Conservation (phyloP, 768 basidiomycete genomes). For the Coprinopsis marcescibilis region DNA sequence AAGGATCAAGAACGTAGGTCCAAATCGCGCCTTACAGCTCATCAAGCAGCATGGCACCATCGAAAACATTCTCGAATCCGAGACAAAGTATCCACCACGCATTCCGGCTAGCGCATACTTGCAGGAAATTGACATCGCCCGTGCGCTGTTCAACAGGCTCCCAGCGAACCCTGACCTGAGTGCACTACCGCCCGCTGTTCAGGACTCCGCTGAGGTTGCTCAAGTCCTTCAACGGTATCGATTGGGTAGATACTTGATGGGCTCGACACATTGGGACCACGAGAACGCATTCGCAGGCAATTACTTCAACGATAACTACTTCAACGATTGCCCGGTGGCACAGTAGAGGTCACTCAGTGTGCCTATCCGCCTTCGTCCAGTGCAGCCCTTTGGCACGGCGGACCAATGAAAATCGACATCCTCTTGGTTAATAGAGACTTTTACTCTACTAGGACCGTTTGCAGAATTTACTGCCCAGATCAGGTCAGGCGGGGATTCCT, state of each 20-base stretch:
- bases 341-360: too few species aligned
- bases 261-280: constrained; percentile 35
- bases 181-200: constrained; percentile 28
- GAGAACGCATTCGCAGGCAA: constrained; percentile 50
- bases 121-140: constrained; percentile 54
- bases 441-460: too few species aligned
- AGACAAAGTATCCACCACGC: constrained; percentile 47
- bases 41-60: constrained; percentile 70
- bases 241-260: constrained; percentile 36
- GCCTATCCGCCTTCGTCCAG: too few species aligned
- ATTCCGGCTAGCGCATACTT: constrained; percentile 49
- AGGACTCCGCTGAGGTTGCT: constrained; percentile 37
- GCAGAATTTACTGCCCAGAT: too few species aligned
- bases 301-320: constrained; percentile 64
- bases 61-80: constrained; percentile 54
- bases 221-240: constrained; percentile 45
- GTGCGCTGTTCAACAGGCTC: constrained; percentile 57
- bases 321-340: too few species aligned
- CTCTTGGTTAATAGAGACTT: too few species aligned
- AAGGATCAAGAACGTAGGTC: constrained; percentile 79
- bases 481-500: too few species aligned
- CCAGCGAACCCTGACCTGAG: constrained; percentile 52
- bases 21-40: constrained; percentile 67
- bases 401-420: too few species aligned
- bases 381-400: too few species aligned